These are phyloP conservation scores for Rhizopus delemar DNA, from an alignment of 371 early-diverging fungal genomes.

Conservation along the genomic window DNA sequence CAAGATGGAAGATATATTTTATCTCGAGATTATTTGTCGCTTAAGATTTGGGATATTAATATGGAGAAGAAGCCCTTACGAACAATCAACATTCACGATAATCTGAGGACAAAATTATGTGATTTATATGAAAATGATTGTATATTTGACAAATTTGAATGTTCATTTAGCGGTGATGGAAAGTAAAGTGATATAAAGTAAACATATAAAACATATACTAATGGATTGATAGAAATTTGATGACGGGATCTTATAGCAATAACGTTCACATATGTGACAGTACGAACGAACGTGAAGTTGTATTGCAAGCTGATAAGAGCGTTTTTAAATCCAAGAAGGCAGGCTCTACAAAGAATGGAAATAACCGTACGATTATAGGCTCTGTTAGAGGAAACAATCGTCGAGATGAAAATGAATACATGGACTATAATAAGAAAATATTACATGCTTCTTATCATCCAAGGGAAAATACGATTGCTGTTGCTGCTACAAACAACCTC, in stretches of 20 bases:
- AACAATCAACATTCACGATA: slow-evolving; percentile 94
- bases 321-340: slow-evolving; percentile 93
- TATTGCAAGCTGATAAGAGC: slow-evolving; percentile 94
- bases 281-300: slow-evolving; percentile 71
- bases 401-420: slow-evolving; percentile 37
- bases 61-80: slow-evolving; percentile 93
- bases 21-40: slow-evolving; percentile 93
- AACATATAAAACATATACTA: neutral
- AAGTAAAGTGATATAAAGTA: slow-evolving; percentile 22
- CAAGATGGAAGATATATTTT: slow-evolving; percentile 95
- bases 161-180: slow-evolving; percentile 94
- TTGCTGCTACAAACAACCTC: slow-evolving; percentile 97
- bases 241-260: slow-evolving; percentile 97
- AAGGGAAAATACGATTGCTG: slow-evolving; percentile 92
- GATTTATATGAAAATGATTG: slow-evolving; percentile 98
- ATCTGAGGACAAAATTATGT: slow-evolving; percentile 90
- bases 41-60: slow-evolving; percentile 98
- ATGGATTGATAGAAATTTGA: slow-evolving; percentile 53
- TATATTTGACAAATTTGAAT: slow-evolving; percentile 99
- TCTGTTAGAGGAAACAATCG: slow-evolving; percentile 33
- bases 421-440: slow-evolving; percentile 96
- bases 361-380: slow-evolving; percentile 13
- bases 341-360: slow-evolving; percentile 49
- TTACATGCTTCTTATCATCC: slow-evolving; percentile 98
- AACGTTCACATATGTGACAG: slow-evolving; percentile 88